Conservation (phyloP, 75 land plant species). For the Cupressus sempervirens region DNA sequence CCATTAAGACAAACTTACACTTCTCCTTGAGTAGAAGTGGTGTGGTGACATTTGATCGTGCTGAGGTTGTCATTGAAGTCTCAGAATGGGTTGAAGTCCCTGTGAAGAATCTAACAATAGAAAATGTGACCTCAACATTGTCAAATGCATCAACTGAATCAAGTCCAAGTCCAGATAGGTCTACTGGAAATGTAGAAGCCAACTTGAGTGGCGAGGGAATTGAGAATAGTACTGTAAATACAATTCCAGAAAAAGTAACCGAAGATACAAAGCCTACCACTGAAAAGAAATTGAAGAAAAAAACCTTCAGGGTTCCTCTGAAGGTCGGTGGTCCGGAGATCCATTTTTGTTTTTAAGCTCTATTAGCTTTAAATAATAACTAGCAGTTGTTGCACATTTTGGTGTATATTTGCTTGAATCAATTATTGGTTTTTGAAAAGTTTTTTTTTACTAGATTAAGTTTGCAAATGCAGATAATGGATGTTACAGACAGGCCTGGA, state of each 20-base stretch:
- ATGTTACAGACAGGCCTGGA: conserved; percentile 60
- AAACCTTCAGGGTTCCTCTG: conserved; percentile 71
- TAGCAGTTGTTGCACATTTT: neutral
- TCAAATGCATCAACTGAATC: conserved; percentile 39
- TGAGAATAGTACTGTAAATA: conserved; percentile 12
- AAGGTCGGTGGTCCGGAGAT: conserved; percentile 41
- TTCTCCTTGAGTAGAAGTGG: conserved; percentile 93
- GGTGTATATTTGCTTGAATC: neutral
- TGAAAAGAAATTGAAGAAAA: conserved; percentile 82
- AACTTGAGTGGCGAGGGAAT: conserved; percentile 20
- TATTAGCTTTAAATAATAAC: neutral
- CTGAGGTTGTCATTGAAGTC: conserved; percentile 87
- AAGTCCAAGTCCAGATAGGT: conserved; percentile 11
- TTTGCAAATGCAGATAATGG: conserved; percentile 44
- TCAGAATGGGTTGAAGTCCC: conserved; percentile 91
- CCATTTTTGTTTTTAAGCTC: neutral
- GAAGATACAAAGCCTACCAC: conserved; percentile 21
- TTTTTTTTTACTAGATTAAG: neutral
- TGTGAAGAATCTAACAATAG: conserved; percentile 44
- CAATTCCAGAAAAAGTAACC: conserved; percentile 24
- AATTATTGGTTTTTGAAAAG: neutral
- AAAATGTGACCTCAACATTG: conserved; percentile 38
- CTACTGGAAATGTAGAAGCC: conserved; percentile 28
- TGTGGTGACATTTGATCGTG: conserved; percentile 70
- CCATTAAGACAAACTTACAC: conserved; percentile 82